Base-by-base conservation (phyloP, 371 early-diverging fungal genomes). In the Apophysomyces variabilis region DNA sequence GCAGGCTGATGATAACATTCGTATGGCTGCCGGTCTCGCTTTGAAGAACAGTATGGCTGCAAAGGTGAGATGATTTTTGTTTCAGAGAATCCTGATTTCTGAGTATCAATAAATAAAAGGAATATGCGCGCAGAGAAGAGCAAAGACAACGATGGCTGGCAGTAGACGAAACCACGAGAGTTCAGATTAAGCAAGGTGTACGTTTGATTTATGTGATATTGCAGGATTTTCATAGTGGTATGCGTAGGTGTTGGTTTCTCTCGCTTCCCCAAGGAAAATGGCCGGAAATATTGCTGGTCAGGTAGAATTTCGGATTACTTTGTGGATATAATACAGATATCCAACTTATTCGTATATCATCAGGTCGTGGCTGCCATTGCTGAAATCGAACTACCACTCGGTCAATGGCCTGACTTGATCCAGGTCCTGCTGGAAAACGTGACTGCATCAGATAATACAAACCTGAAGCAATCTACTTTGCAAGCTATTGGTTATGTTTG, bases 401-500 rank as follows among this genome's bases (percentile, higher is more conserved):
- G 86, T 11, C 84, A 89, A 67, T 97, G 99, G 97, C 83, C 82
- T 38, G 95, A 96, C 59, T 77, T 96, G 60, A 95, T 98, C 72
- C 78, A 73, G 36, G 75, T 78, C 38, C 83, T 97, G 75, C 80
- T 96, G 41, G 83, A 88, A 26, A 93, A 92, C 66, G 85, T 95
- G 18, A 75, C 79, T 41, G 72, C 70, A 38, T 76, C 84, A 13
- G 75, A 88, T 58, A 85, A 85, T 66, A 75, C 87, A 61, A 84
- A 82, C 71, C 74, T 89, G 57, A 91, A 92, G 71, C 86, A 90
- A 70, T 79, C 91, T 57, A 89, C 95, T 9, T 84, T 98, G 62
- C 90, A 93, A 68, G 85, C 96, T 21, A 90, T 98, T 71, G 97
- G 97, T 66, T 96, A 86, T 70, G 88, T 96, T 61, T 96, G 97